Evolutionary conservation across 192 early-diverging fungal species (phyloP).

Genomic region (Coemansia sp.): DNA sequence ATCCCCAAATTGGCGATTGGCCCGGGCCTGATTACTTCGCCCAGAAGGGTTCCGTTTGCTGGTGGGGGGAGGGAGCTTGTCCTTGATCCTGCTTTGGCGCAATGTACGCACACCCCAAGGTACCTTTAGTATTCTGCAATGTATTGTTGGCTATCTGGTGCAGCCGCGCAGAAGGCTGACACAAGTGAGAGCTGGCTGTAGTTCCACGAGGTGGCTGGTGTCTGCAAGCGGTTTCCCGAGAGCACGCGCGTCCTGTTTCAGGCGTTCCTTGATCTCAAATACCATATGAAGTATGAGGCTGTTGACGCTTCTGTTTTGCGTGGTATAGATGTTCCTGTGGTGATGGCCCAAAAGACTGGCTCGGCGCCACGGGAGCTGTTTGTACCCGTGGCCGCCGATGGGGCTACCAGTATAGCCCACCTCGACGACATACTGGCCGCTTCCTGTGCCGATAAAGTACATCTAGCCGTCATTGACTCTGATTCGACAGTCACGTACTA

Average conservation of each 20-base stretch:
- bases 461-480: slow-evolving; percentile 28
- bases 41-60: too few species aligned
- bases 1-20: neutral
- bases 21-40: too few species aligned
- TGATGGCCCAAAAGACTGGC: neutral
- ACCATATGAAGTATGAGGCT: neutral
- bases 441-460: neutral
- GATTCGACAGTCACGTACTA: slow-evolving; percentile 34
- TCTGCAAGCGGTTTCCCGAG: slow-evolving; percentile 10
- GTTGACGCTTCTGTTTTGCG: neutral
- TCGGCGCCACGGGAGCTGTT: slow-evolving; percentile 2
- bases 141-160: neutral
- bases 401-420: neutral
- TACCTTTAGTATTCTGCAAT: too few species aligned
- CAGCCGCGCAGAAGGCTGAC: neutral
- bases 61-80: too few species aligned
- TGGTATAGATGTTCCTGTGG: neutral
- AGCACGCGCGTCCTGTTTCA: slow-evolving; percentile 29
- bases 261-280: slow-evolving; percentile 28
- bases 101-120: neutral
- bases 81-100: neutral
- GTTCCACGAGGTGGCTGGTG: slow-evolving; percentile 22
- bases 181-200: neutral
- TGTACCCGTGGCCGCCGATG: slow-evolving; percentile 22
- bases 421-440: neutral